A percentile compares a stretch with the other conserved stretches of the same genome.
These are phyloP conservation scores for Acanthamoeba royreba DNA, from an alignment of 208 protist species.

Conservation along the genomic window DNA sequence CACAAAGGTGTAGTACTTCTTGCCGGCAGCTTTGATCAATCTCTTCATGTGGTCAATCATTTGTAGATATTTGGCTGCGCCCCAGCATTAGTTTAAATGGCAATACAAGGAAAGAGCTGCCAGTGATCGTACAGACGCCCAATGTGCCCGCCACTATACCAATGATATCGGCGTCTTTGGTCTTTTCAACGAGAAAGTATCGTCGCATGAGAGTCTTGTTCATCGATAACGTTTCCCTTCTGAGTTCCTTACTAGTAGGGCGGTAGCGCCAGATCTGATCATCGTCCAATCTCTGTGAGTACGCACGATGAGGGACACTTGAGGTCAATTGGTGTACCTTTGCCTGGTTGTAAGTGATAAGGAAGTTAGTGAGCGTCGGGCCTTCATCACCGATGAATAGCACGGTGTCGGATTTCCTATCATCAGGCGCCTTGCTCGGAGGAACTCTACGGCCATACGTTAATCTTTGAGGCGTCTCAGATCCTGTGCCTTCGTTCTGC, in stretches of 20 bases:
- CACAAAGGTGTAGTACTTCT: constrained; percentile 73
- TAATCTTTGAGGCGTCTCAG: no score
- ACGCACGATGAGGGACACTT: no score
- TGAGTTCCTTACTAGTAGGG: background rate
- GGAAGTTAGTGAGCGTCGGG: constrained; percentile 65
- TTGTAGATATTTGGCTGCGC: constrained; percentile 56
- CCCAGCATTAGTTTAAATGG: background rate
- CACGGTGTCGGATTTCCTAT: constrained; percentile 8
- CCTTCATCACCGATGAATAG: constrained; percentile 65
- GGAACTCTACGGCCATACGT: no score
- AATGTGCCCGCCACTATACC: constrained; percentile 75
- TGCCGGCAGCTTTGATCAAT: constrained; percentile 60
- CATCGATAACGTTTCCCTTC: background rate
- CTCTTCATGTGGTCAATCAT: constrained; percentile 63
- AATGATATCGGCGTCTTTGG: constrained; percentile 70
- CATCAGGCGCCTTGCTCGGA: no score
- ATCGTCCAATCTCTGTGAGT: no score
- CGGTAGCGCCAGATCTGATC: background rate
- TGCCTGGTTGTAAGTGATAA: constrained; percentile 60
- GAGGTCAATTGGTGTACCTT: no score
- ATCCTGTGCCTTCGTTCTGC: no score
- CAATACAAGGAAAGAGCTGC: background rate
- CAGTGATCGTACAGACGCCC: constrained; percentile 54
- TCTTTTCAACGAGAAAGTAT: constrained; percentile 70
- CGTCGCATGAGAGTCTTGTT: background rate